Conservation (phyloP, 2,329 filamentous ascomycete species). For the Exophiala alcalophila region DNA sequence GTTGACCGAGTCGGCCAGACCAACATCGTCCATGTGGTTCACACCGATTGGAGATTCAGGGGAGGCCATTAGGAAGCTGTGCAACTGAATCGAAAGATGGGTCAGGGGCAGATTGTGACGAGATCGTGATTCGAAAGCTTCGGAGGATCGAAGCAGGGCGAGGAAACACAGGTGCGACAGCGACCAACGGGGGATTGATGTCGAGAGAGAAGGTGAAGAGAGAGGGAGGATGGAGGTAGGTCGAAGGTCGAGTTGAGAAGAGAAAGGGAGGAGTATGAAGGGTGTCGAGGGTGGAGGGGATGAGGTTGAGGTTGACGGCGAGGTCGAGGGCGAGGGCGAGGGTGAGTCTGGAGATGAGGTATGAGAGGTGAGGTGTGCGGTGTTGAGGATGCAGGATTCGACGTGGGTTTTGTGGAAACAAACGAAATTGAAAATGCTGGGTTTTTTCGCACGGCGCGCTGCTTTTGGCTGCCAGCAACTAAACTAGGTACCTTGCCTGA, state of each 20-base stretch:
- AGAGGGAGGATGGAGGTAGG: constrained; percentile 19
- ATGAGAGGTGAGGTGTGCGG: constrained; percentile 9
- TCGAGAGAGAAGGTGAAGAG: constrained; percentile 13
- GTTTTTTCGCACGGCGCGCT: too few relatives aligned
- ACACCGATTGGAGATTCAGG: constrained; percentile 54
- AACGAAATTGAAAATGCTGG: constrained; percentile 23
- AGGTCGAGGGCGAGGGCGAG: constrained; percentile 15
- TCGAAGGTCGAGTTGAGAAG: constrained; percentile 22
- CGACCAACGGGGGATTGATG: constrained; percentile 2
- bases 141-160: too few relatives aligned
- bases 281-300: constrained; percentile 24
- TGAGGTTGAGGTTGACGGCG: constrained; percentile 14
- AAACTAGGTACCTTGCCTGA: too few relatives aligned
- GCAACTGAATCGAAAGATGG: too few relatives aligned
- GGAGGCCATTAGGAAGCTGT: constrained; percentile 55
- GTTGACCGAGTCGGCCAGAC: constrained; percentile 60
- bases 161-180: constrained; percentile 13
- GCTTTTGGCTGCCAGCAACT: too few relatives aligned
- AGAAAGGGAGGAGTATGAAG: constrained; percentile 27
- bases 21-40: constrained; percentile 58
- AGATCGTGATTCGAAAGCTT: too few relatives aligned
- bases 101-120: too few relatives aligned
- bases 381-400: constrained; percentile 17
- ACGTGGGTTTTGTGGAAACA: constrained; percentile 20
- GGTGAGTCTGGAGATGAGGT: constrained; percentile 8